These are phyloP conservation scores for Rhodotorula sp. DNA, from an alignment of 1,284 basidiomycete species.

Conservation along the genomic window DNA sequence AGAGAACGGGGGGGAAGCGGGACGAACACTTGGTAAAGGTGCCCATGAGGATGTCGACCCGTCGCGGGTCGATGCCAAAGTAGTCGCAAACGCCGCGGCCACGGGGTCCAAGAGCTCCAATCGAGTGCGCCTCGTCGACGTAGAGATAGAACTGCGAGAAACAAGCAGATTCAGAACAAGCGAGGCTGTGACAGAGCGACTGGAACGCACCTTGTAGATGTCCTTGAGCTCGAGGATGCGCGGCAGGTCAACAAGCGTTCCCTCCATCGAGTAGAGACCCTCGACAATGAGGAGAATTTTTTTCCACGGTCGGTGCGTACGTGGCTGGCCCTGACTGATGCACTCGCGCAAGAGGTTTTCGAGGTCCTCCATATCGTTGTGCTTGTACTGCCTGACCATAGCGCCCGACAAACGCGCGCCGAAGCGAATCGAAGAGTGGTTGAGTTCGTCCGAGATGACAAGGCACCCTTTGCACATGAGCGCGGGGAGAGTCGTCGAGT, in stretches of 20 bases:
- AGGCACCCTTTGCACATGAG: slow-evolving; percentile 87
- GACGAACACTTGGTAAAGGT: slow-evolving; percentile 84
- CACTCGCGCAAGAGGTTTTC: slow-evolving; percentile 82
- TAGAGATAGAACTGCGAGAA: slow-evolving; percentile 83
- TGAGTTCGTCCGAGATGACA: slow-evolving; percentile 95
- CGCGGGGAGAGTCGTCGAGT: slow-evolving; percentile 92
- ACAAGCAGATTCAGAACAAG: too few species aligned
- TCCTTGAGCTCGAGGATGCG: slow-evolving; percentile 81
- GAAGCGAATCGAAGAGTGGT: slow-evolving; percentile 93
- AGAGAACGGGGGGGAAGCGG: not conserved
- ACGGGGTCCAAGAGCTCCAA: slow-evolving; percentile 89
- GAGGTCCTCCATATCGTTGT: slow-evolving; percentile 86
- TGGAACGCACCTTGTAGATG: slow-evolving; percentile 77
- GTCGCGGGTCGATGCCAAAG: slow-evolving; percentile 77
- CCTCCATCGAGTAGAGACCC: slow-evolving; percentile 98
- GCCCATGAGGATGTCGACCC: slow-evolving; percentile 94
- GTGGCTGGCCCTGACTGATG: slow-evolving; percentile 95
- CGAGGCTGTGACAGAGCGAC: not conserved
- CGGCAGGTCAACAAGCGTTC: slow-evolving; percentile 83
- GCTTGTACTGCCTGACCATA: slow-evolving; percentile 90
- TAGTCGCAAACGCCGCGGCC: slow-evolving; percentile 96
- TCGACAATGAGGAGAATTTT: slow-evolving; percentile 96
- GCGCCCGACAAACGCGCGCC: slow-evolving; percentile 88
- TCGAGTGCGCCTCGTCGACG: slow-evolving; percentile 95
- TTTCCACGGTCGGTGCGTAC: slow-evolving; percentile 97